Percentiles rank a stretch among this genome's conserved stretches.
phyloP scores from a whole-genome alignment of 768 basidiomycete species.

The Cystofilobasidium macerans region DNA sequence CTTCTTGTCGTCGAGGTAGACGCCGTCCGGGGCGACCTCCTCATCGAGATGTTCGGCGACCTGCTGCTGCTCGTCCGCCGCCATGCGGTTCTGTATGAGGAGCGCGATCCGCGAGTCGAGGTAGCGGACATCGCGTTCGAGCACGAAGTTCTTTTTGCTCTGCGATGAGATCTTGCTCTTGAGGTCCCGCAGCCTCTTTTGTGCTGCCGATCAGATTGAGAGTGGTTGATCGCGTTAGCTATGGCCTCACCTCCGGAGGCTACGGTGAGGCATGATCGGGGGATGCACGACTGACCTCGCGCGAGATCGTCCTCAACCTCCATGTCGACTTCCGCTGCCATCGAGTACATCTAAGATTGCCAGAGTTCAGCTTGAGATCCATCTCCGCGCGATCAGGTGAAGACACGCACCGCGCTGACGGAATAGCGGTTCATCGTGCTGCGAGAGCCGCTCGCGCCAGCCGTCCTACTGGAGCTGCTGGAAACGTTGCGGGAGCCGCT shows the following conservation, averaged over 20 bases:
- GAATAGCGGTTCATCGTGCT: slow-evolving; percentile 24
- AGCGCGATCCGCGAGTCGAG: slow-evolving; percentile 94
- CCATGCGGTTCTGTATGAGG: slow-evolving; percentile 97
- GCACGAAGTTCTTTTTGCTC: slow-evolving; percentile 99
- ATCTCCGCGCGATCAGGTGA: neutral
- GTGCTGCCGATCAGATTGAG: slow-evolving; percentile 51
- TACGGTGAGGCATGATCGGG: slow-evolving; percentile 3
- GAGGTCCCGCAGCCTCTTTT: slow-evolving; percentile 89
- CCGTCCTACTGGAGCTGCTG: neutral
- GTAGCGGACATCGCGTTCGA: slow-evolving; percentile 96
- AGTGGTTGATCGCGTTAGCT: neutral
- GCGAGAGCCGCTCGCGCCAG: slow-evolving; percentile 4
- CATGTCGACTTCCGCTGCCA: slow-evolving; percentile 97
- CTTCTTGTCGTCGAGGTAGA: slow-evolving; percentile 88
- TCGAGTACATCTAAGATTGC: slow-evolving; percentile 56
- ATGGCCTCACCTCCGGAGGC: too few species aligned
- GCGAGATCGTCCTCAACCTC: slow-evolving; percentile 96
- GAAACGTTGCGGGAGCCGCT: slow-evolving; percentile 9
- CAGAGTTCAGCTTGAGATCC: neutral
- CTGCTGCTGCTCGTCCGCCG: slow-evolving; percentile 91
- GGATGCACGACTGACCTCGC: slow-evolving; percentile 51
- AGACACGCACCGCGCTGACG: slow-evolving; percentile 20
- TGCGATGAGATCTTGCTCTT: slow-evolving; percentile 96
- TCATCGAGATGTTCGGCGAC: slow-evolving; percentile 93
- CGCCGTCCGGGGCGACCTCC: slow-evolving; percentile 80